These are phyloP conservation scores for Hyaloscypha finlandica DNA, from an alignment of 495 filamentous ascomycete genomes.

Conservation along the genomic window DNA sequence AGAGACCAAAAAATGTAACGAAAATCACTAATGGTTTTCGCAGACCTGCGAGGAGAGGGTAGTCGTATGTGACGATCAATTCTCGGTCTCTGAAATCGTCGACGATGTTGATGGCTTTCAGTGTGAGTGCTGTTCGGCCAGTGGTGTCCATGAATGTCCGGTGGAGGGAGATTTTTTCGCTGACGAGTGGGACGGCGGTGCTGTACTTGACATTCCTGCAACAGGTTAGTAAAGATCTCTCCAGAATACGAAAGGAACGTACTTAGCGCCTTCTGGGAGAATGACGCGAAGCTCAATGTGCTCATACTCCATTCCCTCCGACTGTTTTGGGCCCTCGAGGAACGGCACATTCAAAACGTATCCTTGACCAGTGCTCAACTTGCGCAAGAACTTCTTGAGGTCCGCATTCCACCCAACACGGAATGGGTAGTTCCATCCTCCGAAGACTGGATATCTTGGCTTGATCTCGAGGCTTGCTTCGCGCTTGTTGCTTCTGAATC, in stretches of 20 bases:
- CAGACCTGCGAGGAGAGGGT: conserved; percentile 70
- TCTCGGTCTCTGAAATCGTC: conserved; percentile 84
- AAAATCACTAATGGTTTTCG: conserved; percentile 88
- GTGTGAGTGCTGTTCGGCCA: conserved; percentile 79
- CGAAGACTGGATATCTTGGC: conserved; percentile 91
- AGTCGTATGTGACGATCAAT: conserved; percentile 85
- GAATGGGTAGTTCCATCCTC: conserved; percentile 97
- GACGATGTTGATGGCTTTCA: conserved; percentile 81
- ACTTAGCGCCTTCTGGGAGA: conserved; percentile 89
- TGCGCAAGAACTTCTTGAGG: conserved; percentile 71
- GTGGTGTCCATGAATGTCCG: conserved; percentile 93
- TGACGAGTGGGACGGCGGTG: conserved; percentile 59
- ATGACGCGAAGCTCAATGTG: conserved; percentile 78
- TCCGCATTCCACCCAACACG: conserved; percentile 92
- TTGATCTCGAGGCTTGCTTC: conserved; percentile 86
- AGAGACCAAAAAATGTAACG: conserved; percentile 69
- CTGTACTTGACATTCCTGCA: conserved; percentile 68
- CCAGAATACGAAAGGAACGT: conserved; percentile 42
- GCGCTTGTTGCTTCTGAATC: conserved; percentile 75
- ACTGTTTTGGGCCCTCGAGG: conserved; percentile 83
- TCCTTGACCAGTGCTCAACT: conserved; percentile 55
- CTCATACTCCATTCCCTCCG: conserved; percentile 84
- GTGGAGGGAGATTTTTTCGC: conserved; percentile 60
- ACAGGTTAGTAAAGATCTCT: conserved; percentile 3
- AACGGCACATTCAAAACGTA: conserved; percentile 96